Base-by-base conservation (phyloP, 1,284 basidiomycete genomes). In the Malassezia nana region DNA sequence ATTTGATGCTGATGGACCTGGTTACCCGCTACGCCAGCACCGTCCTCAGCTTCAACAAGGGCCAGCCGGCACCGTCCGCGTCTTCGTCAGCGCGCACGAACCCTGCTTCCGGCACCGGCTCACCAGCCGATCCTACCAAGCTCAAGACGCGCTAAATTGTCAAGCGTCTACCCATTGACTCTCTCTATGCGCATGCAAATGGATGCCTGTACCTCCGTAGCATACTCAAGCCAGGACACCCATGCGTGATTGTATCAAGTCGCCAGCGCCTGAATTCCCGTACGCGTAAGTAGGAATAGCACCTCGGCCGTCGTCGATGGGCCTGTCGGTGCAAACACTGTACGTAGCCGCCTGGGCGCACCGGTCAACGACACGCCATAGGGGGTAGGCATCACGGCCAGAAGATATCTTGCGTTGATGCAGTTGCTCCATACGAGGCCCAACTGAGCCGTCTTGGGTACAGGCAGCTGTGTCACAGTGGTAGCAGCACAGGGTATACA, bases 21-120 rank as follows among this genome's bases (percentile, higher is more conserved):
- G 63, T 64, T 26, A 61, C 63, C 9, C 62, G 69, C 15, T 73
- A 73, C 49, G 68, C 67, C 0, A 62, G 59, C 46, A 69, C 64
- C n/a, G 69, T 72, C n/a, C 55, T 72, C 30, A 62, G 52, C 18
- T 61, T 72, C 12, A 56, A 46, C 44, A 65, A 62, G 48, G 57
- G 58, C 41, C 58, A 52, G 25, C 33, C 42, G 13, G 44, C 50
- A 15, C 29, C 39, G 24, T 35, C 22, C 39, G 52, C 16, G 32
- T 33, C 44, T 41, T 48, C 52, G 1, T 47, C 47, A 9, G 44
- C 55, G 20, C 49, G 50, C n/a, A 46, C 35, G 24, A 45, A 20
- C 26, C 50, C 52, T 22, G 18, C 45, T 16, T 24, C 45, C 29
- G 16, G 28, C 15, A 32, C 25, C 10, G 39, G 12, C 22, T 25